Evolutionary conservation across 345 rosid genomes (phyloP), one percentile per base, ranked within the genome.

Genomic region (Xanthoceras sorbifolium): DNA sequence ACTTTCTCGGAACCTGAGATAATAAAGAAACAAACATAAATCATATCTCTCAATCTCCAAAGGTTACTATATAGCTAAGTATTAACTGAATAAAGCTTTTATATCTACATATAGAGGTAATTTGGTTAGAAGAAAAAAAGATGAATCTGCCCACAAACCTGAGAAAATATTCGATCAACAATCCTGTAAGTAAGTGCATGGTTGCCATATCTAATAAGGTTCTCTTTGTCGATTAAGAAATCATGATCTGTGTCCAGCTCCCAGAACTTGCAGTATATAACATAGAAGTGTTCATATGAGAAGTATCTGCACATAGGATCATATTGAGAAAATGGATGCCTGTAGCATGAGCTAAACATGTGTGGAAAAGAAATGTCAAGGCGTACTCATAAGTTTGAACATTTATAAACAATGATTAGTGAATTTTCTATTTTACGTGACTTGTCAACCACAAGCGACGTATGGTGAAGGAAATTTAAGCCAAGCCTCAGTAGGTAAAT

Each of bases 211-310:
- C 94, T 87, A 81, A 94, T 89, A 54, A 94, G 97, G 88, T 94
- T 94, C 86, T 94, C 98, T 86, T 93, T 91, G 88, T 94, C 97
- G n/a, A 93, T 94, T 83, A 91, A 86, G 85, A 94, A 94, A 89
- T 94, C 98, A 78, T 94, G 98, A 81, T 94, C 98, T n/a, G 92
- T 88, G 82, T 94, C 98, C 75, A 94, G 89, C 90, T 94, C 98
- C 98, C 98, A 94, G 76, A 93, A 94, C 85, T 93, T 94, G 95
- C 98, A 94, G 91, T 94, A 94, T 83, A 94, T 92, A 67, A 94
- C 97, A 55, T 94, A 94, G 77, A 94, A 94, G 82, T 94, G 98
- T 76, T 94, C 98, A 81, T 94, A 94, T 0, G 98, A 94, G 84
- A 94, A 94, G 83, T 93, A 94, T 86, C 98, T 94, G 85, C 55